These are phyloP conservation scores for Paspalum notatum DNA, from an alignment of 176 grass and related monocot genomes.

Conservation along the genomic window DNA sequence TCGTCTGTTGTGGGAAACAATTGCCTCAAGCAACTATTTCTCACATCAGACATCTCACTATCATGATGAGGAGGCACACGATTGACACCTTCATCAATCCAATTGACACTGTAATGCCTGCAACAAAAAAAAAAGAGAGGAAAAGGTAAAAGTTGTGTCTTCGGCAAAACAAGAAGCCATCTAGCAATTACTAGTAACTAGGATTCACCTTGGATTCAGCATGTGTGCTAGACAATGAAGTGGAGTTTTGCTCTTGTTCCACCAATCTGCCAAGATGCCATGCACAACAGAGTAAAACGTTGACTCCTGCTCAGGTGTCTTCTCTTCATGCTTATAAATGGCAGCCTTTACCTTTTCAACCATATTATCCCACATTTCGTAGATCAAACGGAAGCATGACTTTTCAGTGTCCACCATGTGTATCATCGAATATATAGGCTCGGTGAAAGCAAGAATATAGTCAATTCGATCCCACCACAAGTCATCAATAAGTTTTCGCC, in stretches of 20 bases:
- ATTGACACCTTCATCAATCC: not conserved
- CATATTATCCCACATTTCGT: conserved; percentile 11
- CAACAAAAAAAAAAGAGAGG: not conserved
- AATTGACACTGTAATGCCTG: not conserved
- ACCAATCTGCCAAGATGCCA: not conserved
- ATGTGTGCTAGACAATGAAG: not conserved
- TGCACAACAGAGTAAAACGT: conserved; percentile 6
- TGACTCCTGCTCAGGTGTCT: not conserved
- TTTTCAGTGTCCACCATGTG: not conserved
- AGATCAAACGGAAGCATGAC: conserved; percentile 29
- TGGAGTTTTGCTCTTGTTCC: conserved; percentile 8
- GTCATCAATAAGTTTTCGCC: not conserved
- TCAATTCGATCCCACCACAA: conserved; percentile 31
- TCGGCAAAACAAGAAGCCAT: too few relatives aligned
- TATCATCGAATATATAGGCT: not conserved
- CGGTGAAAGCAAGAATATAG: conserved; percentile 2
- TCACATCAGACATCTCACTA: not conserved
- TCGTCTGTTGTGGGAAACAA: not conserved
- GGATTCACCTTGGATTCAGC: conserved; percentile 18
- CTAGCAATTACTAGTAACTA: not conserved
- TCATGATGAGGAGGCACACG: not conserved
- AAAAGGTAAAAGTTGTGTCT: not conserved
- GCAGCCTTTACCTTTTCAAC: conserved; percentile 8
- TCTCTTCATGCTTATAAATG: conserved; percentile 14
- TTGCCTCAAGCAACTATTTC: conserved; percentile 6